Evolutionary conservation across 2,329 filamentous ascomycete species (phyloP).

Genomic region (Sporothrix pallida): DNA sequence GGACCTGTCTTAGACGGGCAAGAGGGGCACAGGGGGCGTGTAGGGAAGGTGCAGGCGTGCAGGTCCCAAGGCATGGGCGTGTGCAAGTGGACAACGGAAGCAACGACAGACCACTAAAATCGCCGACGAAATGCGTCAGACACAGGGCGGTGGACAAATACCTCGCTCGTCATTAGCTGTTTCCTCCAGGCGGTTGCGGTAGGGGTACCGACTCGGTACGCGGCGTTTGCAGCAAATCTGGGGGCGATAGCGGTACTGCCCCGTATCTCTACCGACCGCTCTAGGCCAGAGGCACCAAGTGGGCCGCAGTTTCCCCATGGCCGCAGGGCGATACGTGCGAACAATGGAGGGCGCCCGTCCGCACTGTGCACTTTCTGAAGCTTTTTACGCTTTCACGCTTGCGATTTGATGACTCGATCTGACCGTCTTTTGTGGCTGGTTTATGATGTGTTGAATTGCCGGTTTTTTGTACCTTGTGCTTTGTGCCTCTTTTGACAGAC

Average conservation of each 20-base stretch:
- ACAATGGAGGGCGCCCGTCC: background rate
- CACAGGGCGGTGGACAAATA: conserved; percentile 33
- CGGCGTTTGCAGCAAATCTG: background rate
- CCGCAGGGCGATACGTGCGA: conserved; percentile 26
- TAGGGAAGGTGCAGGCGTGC: conserved; percentile 17
- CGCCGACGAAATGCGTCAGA: conserved; percentile 32
- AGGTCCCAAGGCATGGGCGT: background rate
- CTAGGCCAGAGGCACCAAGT: conserved; percentile 19
- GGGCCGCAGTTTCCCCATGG: conserved; percentile 27
- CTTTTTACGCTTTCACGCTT: background rate
- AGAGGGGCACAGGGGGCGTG: conserved; percentile 20
- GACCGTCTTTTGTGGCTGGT: conserved; percentile 27
- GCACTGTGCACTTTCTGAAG: conserved; percentile 15
- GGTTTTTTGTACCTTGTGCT: background rate
- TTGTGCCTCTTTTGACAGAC: background rate
- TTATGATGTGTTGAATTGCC: background rate
- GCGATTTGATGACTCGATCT: conserved; percentile 10
- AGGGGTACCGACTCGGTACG: conserved; percentile 28
- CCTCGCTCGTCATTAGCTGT: conserved; percentile 38
- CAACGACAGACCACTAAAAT: conserved; percentile 29
- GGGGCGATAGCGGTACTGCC: background rate
- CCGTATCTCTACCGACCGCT: conserved; percentile 27
- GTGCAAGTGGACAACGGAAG: background rate
- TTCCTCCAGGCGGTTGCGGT: background rate
- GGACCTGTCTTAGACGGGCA: conserved; percentile 8